Evolutionary conservation across 495 filamentous ascomycete species (phyloP), one percentile per base, ranked within the genome.

Genomic region (Penicillium angulare): DNA sequence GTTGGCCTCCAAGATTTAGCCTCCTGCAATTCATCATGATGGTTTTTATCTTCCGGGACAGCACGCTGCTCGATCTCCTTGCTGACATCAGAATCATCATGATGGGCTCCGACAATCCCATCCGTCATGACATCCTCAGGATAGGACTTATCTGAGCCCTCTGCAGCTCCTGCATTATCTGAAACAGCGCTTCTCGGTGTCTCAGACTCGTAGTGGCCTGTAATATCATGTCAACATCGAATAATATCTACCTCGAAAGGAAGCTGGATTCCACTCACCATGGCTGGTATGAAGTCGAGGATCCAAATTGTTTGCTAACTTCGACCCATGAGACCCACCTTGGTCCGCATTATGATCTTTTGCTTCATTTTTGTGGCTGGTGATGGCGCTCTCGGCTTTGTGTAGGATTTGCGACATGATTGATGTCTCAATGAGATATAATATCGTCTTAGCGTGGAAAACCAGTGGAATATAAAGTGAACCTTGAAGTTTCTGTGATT

Each of bases 361-460:
- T 41, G 20, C 24, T 6, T 41, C 21, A n/a, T 41, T 4, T 21
- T 39, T 10, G 23, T 48, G 45, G 5, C 32, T 33, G 21, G 20
- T 6, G 12, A 47, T n/a, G 5, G 33, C 22, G 6, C 39, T n/a
- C 17, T 48, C 45, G 12, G 22, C 22, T 10, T 48, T 29, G 29
- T 24, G 45, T 7, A 29, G n/a, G 3, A 48, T 36, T 9, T 27
- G 21, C 15, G 45, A 48, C 45, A 48, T 48, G 31, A 13, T 39
- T 32, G 15, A 15, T 34, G 23, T 18, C 7, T 27, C n/a, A 4
- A 24, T 31, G 1, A 7, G 12, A 24, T 29, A n/a, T n/a, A n/a
- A n/a, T n/a, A n/a, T n/a, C n/a, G n/a, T n/a, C n/a, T n/a, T n/a
- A n/a, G n/a, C 21, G 4, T 8, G 27, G 21, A 2, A 18, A n/a